Evolutionary conservation across 441 rosid species (phyloP).

Genomic region (Flueggea neowawraea): DNA sequence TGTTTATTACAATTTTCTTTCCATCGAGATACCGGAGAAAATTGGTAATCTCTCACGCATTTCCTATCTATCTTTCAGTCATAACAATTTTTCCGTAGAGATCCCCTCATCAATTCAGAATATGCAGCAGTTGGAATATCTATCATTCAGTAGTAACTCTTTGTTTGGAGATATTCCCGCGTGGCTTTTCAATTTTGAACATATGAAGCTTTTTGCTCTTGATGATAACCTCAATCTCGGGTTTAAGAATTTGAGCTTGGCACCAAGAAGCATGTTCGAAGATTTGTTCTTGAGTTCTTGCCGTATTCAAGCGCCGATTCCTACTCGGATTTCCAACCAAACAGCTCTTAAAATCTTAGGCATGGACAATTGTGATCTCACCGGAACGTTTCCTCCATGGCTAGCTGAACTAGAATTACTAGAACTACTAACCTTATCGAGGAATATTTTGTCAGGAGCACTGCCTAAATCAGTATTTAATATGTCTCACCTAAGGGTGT

Average conservation of each 20-base stretch:
- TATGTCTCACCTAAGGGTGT: too few relatives aligned
- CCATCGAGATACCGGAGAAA: neutral
- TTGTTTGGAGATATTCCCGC: too few relatives aligned
- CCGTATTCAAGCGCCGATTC: constrained; percentile 24
- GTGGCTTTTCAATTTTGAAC: too few relatives aligned
- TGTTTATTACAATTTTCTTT: neutral
- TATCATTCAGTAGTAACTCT: too few relatives aligned
- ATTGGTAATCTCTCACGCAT: neutral
- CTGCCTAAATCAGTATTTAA: too few relatives aligned
- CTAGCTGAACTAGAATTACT: constrained; percentile 14
- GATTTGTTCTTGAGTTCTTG: constrained; percentile 24
- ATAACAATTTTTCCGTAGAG: neutral
- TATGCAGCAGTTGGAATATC: neutral
- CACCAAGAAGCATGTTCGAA: neutral
- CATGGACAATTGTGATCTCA: constrained; percentile 27
- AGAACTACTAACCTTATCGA: constrained; percentile 16
- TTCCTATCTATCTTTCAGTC: neutral
- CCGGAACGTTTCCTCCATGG: constrained; percentile 34
- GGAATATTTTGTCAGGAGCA: constrained; percentile 23
- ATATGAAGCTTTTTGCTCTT: too few relatives aligned
- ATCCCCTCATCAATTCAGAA: neutral
- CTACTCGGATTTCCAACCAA: constrained; percentile 27
- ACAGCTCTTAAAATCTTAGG: constrained; percentile 22
- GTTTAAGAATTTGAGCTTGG: neutral
- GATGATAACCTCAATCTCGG: too few relatives aligned